Base-by-base conservation (phyloP, 2,329 filamentous ascomycete genomes). In the Podosphaera fusca region DNA sequence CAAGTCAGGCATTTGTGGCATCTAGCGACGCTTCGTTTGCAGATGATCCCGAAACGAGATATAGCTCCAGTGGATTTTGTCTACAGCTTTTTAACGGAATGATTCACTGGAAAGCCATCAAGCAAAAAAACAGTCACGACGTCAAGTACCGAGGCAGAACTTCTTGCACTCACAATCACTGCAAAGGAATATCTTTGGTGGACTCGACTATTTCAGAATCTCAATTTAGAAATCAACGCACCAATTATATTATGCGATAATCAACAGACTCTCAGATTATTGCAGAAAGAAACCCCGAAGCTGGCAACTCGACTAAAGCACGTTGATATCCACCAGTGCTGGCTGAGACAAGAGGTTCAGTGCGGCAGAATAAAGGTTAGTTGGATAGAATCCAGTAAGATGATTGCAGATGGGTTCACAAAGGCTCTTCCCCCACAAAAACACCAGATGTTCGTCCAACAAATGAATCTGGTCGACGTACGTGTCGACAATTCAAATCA, bases 321-420 rank as follows among this genome's bases (percentile, higher is more conserved):
- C 29, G 52, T 42, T 30, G 35, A 42, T 45, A 55, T 55, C 7
- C 52, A 55, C 29, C 35, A 55, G 36, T 55, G 52, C 36, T 55
- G 36, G 35, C 52, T 55, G 2, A 42, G 52, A 55, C 60, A 67
- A 58, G 61, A 64, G 52, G 58, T 63, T 9, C 58, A 63, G 42
- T 52, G 36, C 1, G 55, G 57, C 40, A 55, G 52, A 29, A 55
- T 55, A 42, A 55, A 55, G 12, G 52, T 55, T 45, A 29, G 31
- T 42, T 55, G 35, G 52, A 45, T 55, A n/a, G 52, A 55, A 31
- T 35, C 35, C 8, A 55, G 40, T 34, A 55, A 55, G 29, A 55
- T 55, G 52, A 45, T 42, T 42, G 52, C 52, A 30, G 36, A 55
- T 34, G 52, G 36, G 7, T 42, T 29, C n/a, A 55, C 36, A 55